Evolutionary conservation across 345 rosid species (phyloP), one percentile per base, ranked within the genome.

Genomic region (Salix arbutifolia): DNA sequence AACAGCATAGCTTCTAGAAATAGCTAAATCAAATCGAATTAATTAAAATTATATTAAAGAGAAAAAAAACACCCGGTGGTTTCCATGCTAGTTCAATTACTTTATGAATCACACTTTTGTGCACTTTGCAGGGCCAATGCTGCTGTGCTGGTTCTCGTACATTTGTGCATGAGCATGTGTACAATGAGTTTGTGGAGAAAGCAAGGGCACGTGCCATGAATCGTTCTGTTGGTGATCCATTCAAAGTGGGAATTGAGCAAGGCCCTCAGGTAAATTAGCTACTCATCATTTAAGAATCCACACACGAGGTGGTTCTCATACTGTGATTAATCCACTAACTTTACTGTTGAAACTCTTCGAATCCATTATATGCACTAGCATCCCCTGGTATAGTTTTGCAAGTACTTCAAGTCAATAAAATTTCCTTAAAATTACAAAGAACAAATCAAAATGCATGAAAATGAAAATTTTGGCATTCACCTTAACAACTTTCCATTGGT

Each of bases 91-190:
- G 26, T 14, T n/a, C 42, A 37, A 19, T 12, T 44, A 7, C 48
- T 80, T 75, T 74, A 40, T 74, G 58, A 17, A 33, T 72, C 28
- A 26, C 21, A 33, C 11, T 53, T 42, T 50, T 46, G 21, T 69
- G n/a, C n/a, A 42, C 80, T 71, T 69, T 82, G 60, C 78, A 94
- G 99, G 99, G 99, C 68, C 99, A 95, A 85, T 91, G 97, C 84
- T 95, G 99, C 61, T 86, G 91, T 75, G 94, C 99, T 71, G 99
- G 99, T 30, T 95, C 99, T 26, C 99, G 99, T 67, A 95, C 99
- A 21, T 95, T 62, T 77, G 99, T 95, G 64, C 99, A 95, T 37
- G 99, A 95, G 75, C 73, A 84, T 5, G 78, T 90, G 21, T 93
- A 95, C 42, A 97, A 95, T 77, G 96, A 95, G 83, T 95, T 95